These are phyloP conservation scores for Ascochyta viciae-villosae DNA, from an alignment of 2,329 filamentous ascomycete genomes.

Conservation along the genomic window DNA sequence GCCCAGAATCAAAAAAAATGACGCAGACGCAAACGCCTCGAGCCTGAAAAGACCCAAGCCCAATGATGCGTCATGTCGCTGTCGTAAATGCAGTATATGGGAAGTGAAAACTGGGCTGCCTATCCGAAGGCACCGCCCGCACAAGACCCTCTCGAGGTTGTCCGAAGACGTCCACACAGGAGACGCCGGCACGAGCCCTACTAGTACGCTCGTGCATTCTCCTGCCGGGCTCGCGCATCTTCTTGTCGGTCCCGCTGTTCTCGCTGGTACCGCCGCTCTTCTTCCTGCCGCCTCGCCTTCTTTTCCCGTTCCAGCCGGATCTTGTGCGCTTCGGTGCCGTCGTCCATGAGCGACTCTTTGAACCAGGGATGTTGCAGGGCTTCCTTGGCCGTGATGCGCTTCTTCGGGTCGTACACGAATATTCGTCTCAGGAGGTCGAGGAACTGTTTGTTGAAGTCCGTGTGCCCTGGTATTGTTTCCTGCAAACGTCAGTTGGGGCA, in stretches of 20 bases:
- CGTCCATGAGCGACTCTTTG: constrained; percentile 68
- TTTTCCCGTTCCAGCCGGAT: constrained; percentile 58
- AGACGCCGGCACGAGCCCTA: constrained; percentile 6
- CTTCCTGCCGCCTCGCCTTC: constrained; percentile 43
- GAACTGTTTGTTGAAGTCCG: constrained; percentile 67
- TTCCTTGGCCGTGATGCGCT: constrained; percentile 69
- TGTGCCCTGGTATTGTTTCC: constrained; percentile 68
- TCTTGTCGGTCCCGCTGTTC: constrained; percentile 27
- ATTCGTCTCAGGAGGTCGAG: constrained; percentile 68
- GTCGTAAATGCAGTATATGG: constrained; percentile 51
- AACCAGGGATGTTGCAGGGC: constrained; percentile 73
- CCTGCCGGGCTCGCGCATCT: constrained; percentile 4
- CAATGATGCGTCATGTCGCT: constrained; percentile 47
- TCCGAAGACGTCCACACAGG: constrained; percentile 21
- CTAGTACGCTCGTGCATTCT: constrained; percentile 24
- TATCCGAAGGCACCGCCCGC: constrained; percentile 13
- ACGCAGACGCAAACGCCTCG: constrained; percentile 41
- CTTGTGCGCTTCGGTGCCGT: constrained; percentile 69
- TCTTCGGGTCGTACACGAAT: constrained; percentile 71
- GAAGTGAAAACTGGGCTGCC: constrained; percentile 29
- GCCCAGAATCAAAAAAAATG: constrained; percentile 36
- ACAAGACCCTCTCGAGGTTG: constrained; percentile 8
- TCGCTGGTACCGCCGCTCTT: constrained; percentile 41
- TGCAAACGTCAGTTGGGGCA: constrained; percentile 39
- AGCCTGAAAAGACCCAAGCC: constrained; percentile 29